Percentiles rank a stretch among this genome's conserved stretches.
phyloP scores from a whole-genome alignment of 441 rosid genomes.

The Corymbia citriodora region DNA sequence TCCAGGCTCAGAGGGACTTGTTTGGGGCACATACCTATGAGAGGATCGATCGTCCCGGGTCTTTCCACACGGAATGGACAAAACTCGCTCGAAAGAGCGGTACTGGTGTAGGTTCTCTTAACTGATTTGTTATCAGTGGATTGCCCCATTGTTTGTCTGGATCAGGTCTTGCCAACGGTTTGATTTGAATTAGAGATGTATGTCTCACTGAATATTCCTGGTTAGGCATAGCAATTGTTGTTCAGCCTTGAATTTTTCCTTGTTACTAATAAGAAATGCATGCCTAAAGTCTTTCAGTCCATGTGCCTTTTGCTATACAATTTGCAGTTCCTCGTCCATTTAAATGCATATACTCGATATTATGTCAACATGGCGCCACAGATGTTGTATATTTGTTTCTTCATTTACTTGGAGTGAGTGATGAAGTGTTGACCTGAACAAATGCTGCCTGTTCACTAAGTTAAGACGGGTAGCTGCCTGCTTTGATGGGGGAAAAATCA shows the following conservation, averaged over 20 bases:
- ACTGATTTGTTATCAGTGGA: slow-evolving; percentile 24
- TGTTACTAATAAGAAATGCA: slow-evolving; percentile 48
- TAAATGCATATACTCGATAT: neutral
- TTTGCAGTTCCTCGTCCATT: neutral
- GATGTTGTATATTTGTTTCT: neutral
- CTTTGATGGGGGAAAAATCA: neutral
- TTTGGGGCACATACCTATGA: slow-evolving; percentile 96
- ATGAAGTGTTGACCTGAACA: neutral
- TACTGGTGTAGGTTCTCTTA: slow-evolving; percentile 32
- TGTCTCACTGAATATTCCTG: slow-evolving; percentile 9
- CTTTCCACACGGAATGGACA: slow-evolving; percentile 86
- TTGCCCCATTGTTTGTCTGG: slow-evolving; percentile 12
- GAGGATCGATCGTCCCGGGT: slow-evolving; percentile 74
- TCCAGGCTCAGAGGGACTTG: slow-evolving; percentile 98
- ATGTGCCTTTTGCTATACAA: neutral
- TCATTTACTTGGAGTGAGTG: neutral
- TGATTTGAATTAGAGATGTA: neutral
- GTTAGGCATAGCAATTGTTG: slow-evolving; percentile 33
- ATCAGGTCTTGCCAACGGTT: slow-evolving; percentile 16
- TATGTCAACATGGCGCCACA: neutral
- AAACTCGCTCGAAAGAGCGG: slow-evolving; percentile 56
- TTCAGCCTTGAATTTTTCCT: slow-evolving; percentile 24
- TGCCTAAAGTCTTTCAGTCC: slow-evolving; percentile 22
- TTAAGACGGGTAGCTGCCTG: neutral
- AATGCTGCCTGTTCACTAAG: neutral